A percentile compares a stretch with the other conserved stretches of the same genome.
phyloP scores from a whole-genome alignment of 2,329 filamentous ascomycete species.

The Talaromyces piceae region DNA sequence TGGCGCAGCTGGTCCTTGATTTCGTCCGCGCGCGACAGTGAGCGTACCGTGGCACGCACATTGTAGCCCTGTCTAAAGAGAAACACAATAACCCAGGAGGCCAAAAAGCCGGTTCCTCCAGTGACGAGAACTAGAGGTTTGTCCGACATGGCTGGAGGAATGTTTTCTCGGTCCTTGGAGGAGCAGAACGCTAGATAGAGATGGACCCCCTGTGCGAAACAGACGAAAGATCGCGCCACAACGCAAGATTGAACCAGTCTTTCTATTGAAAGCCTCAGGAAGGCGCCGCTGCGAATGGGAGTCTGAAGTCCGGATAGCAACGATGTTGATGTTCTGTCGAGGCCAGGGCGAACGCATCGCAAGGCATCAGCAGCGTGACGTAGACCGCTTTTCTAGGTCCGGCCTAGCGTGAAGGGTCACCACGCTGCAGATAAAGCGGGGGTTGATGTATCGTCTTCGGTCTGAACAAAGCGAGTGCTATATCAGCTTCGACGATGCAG shows the following conservation, averaged over 20 bases:
- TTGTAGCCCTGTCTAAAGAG: constrained; percentile 2
- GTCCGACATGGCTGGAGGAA: not conserved
- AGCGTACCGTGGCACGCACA: constrained; percentile 7
- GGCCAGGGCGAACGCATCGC: not conserved
- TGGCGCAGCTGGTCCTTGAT: not conserved
- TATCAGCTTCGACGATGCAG: not conserved
- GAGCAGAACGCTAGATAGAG: not conserved
- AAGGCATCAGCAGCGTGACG: not conserved
- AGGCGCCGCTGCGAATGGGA: not conserved
- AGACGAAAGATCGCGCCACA: too few relatives aligned
- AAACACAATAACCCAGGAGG: not conserved
- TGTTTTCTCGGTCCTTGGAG: not conserved
- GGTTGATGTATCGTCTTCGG: not conserved
- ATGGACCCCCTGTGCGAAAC: too few relatives aligned
- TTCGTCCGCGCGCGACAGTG: not conserved
- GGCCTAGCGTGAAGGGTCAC: constrained; percentile 1
- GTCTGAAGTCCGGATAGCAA: not conserved
- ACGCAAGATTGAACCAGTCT: not conserved
- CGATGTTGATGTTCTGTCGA: not conserved
- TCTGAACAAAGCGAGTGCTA: not conserved
- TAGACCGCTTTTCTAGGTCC: not conserved
- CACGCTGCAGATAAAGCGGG: constrained; percentile 7
- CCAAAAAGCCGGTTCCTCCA: constrained; percentile 7
- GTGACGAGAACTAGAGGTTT: constrained; percentile 8
- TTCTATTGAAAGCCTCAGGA: not conserved